A percentile compares a stretch with the other conserved stretches of the same genome.
phyloP scores from a whole-genome alignment of 2,329 filamentous ascomycete genomes.

The Claviceps quebecensis region DNA sequence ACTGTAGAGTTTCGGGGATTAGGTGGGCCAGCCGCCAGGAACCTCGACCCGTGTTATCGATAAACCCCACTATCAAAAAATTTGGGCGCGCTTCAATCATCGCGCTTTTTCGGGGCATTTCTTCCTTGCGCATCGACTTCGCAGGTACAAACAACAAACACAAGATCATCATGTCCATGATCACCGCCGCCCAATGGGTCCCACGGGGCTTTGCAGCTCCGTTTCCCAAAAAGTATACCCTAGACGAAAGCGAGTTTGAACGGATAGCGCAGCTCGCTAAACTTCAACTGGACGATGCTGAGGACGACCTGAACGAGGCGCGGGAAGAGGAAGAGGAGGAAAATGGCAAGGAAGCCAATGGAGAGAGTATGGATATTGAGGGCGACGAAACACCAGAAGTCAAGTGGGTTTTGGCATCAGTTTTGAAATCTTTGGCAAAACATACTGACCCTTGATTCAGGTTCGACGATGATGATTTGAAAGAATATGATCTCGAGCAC shows the following conservation, averaged over 20 bases:
- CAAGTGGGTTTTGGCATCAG: constrained; percentile 3
- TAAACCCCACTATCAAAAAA: constrained; percentile 24
- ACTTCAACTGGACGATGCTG: constrained; percentile 79
- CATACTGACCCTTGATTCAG: constrained; percentile 19
- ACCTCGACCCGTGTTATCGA: constrained; percentile 19
- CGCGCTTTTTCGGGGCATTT: neutral
- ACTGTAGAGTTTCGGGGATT: constrained; percentile 9
- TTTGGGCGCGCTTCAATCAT: constrained; percentile 12
- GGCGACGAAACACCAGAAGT: neutral
- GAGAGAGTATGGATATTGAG: constrained; percentile 21
- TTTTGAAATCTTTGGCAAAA: neutral
- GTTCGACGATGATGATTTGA: constrained; percentile 70
- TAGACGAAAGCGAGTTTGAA: constrained; percentile 62
- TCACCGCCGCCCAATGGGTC: constrained; percentile 63
- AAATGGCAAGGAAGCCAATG: constrained; percentile 15
- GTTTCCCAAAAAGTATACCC: constrained; percentile 60
- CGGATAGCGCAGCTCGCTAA: constrained; percentile 63
- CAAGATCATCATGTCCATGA: constrained; percentile 49
- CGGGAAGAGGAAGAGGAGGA: constrained; percentile 24
- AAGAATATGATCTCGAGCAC: constrained; percentile 90
- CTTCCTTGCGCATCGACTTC: neutral
- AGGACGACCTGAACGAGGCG: constrained; percentile 69
- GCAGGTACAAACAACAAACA: neutral
- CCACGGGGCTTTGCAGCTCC: constrained; percentile 62
- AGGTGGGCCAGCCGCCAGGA: too few species aligned